Conservation (phyloP, 2,329 filamentous ascomycete genomes). For the Botrytis fabae region DNA sequence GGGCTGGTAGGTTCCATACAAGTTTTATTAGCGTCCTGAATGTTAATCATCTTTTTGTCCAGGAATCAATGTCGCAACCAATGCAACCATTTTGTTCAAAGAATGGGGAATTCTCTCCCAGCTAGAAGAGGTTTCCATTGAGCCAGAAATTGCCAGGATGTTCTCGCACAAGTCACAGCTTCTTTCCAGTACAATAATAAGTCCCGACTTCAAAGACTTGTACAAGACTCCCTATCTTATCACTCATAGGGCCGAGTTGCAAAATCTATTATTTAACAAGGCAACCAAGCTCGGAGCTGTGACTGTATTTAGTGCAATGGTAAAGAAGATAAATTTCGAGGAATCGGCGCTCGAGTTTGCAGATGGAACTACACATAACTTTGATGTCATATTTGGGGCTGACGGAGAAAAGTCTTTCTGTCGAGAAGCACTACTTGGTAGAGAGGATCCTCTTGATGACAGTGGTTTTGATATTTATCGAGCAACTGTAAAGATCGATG, state of each 20-base stretch:
- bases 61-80: constrained; percentile 8
- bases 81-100: not conserved
- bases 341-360: not conserved
- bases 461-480: constrained; percentile 1
- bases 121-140: not conserved
- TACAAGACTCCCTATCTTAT: constrained; percentile 10
- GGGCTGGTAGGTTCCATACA: not conserved
- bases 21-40: not conserved
- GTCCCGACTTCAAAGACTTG: not conserved
- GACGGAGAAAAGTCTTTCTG: constrained; percentile 17
- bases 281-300: not conserved
- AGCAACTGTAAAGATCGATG: not conserved
- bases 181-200: not conserved
- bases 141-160: not conserved
- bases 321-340: constrained; percentile 3
- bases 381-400: constrained; percentile 5
- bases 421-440: constrained; percentile 3
- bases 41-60: not conserved
- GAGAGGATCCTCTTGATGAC: not conserved
- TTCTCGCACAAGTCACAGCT: not conserved
- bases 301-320: not conserved
- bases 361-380: not conserved
- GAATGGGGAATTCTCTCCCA: not conserved
- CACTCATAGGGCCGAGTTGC: constrained; percentile 1
- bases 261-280: not conserved